These are phyloP conservation scores for Beta vulgaris DNA, from an alignment of 148 eudicot genomes.

Conservation along the genomic window DNA sequence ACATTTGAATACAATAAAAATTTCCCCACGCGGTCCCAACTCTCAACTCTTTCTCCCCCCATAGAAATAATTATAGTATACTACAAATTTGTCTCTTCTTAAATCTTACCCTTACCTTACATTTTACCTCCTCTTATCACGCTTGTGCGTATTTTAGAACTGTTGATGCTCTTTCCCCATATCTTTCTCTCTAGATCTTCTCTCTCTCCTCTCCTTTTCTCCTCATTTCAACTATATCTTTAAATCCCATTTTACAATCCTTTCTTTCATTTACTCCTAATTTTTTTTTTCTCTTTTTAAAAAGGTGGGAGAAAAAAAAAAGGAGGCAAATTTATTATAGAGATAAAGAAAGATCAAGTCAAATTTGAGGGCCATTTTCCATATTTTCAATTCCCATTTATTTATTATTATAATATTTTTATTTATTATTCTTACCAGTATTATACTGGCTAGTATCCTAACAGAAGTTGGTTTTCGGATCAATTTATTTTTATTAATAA, in stretches of 20 bases:
- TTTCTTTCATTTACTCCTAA: neutral
- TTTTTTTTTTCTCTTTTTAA: neutral
- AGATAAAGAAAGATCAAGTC: conserved; percentile 32
- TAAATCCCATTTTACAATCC: neutral
- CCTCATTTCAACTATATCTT: neutral
- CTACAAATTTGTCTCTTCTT: neutral
- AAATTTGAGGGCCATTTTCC: conserved; percentile 31
- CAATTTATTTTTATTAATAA: too few species aligned
- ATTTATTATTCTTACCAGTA: neutral
- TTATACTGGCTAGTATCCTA: too few species aligned
- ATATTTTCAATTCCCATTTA: conserved; percentile 7
- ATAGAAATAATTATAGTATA: too few species aligned
- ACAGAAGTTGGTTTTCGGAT: too few species aligned
- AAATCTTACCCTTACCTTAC: neutral
- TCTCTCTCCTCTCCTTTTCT: too few species aligned
- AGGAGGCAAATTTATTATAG: neutral
- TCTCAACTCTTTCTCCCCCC: too few species aligned
- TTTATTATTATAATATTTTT: neutral
- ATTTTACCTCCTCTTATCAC: neutral
- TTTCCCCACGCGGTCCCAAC: neutral
- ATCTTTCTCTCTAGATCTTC: neutral
- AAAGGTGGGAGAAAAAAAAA: neutral
- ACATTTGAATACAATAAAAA: too few species aligned
- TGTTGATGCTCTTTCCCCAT: conserved; percentile 23
- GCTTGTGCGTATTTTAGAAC: conserved; percentile 4